Conservation (phyloP, 1,284 basidiomycete genomes). For the Grifola frondosa region DNA sequence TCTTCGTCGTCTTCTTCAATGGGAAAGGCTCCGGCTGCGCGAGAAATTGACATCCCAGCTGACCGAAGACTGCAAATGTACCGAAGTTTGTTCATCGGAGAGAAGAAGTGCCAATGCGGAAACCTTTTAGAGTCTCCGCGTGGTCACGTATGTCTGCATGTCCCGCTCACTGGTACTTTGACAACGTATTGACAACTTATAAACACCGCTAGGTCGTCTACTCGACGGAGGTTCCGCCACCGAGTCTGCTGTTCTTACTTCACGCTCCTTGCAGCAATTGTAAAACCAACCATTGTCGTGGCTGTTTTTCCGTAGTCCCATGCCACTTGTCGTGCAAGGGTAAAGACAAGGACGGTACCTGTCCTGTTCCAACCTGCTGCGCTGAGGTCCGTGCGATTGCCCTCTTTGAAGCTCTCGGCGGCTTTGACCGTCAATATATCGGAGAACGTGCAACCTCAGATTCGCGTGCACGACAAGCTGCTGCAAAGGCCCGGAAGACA, state of each 20-base stretch:
- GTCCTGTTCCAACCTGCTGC: slow-evolving; percentile 43
- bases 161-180: slow-evolving; percentile 3
- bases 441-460: slow-evolving; percentile 40
- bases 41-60: slow-evolving; percentile 7
- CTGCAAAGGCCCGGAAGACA: slow-evolving; percentile 26
- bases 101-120: slow-evolving; percentile 15
- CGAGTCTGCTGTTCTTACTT: slow-evolving; percentile 39
- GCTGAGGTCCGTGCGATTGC: slow-evolving; percentile 48
- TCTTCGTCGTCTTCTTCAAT: slow-evolving; percentile 1
- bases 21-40: not conserved
- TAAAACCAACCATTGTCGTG: slow-evolving; percentile 46
- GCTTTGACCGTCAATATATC: slow-evolving; percentile 46
- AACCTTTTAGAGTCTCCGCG: slow-evolving; percentile 13
- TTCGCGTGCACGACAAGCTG: slow-evolving; percentile 35
- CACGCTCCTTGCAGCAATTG: slow-evolving; percentile 45
- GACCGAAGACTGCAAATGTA: slow-evolving; percentile 11
- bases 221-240: slow-evolving; percentile 32
- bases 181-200: not conserved
- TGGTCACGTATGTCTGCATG: slow-evolving; percentile 16
- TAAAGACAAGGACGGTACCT: slow-evolving; percentile 30
- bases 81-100: slow-evolving; percentile 15
- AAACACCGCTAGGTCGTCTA: slow-evolving; percentile 39
- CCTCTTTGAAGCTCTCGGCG: slow-evolving; percentile 48
- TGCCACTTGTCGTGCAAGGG: slow-evolving; percentile 46
- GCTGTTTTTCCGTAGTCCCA: slow-evolving; percentile 40